Evolutionary conservation across 768 basidiomycete species (phyloP), one percentile per base, ranked within the genome.

Genomic region (Gymnopilus junonius): DNA sequence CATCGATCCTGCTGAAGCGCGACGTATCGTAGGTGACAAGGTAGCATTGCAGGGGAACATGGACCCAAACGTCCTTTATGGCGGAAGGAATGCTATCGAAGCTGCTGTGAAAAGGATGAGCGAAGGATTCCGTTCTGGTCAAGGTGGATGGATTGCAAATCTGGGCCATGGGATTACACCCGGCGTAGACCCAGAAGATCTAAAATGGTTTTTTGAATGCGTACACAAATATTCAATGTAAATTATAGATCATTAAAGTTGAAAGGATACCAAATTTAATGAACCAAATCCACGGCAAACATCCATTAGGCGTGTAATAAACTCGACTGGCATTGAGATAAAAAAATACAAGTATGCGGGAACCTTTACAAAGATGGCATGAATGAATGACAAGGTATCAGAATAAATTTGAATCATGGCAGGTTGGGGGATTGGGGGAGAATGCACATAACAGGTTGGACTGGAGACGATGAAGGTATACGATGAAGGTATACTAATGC

Each of bases 101-200:
- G 75, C 77, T 39, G 88, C 92, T 67, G 94, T 97, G 39, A 88
- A 94, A 79, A 82, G 90, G 67, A 91, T 95, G 86, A 86, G 87
- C 64, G 80, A 86, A 65, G 83, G 83, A n/a, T 99, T 98, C 79
- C 80, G 83, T 54, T 80, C 82, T 5, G 81, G 80, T 8, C 83
- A 80, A 55, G 85, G 87, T 10, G 92, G 88, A n/a, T 99, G 96
- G 95, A 98, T 99, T 70, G 92, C 93, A 8, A 99, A 99, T 77
- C 79, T 99, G 21, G 97, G 97, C 0, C 97, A 99, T 73, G 97
- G 97, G 5, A 96, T 99, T 69, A 97, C 95, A 4, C 97, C 97
- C 11, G 92, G 88, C 25, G 96, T 99, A 14, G 88, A 97, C 74
- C 95, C 97, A 21, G 95, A 98, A 59, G 94, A 97, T 74, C 80